Evolutionary conservation across 192 early-diverging fungal species (phyloP).

Genomic region (Podila clonocystis): DNA sequence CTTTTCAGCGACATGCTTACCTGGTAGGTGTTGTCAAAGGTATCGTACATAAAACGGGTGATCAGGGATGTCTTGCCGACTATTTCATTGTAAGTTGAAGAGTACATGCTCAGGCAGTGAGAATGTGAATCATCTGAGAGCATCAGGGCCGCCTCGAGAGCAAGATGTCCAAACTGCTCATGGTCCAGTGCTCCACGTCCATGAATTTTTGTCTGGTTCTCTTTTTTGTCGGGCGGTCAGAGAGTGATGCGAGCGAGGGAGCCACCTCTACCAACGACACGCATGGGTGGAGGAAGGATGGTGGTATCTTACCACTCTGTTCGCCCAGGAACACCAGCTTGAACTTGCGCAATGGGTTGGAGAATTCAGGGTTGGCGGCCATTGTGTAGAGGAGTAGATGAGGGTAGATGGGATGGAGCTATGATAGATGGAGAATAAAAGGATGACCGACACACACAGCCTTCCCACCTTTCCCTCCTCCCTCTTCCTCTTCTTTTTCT

Average conservation of each 20-base stretch:
- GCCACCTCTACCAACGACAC: background rate
- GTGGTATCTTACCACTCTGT: constrained; percentile 85
- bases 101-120: background rate
- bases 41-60: constrained; percentile 99
- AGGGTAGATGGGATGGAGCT: background rate
- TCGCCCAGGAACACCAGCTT: constrained; percentile 99
- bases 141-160: background rate
- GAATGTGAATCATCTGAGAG: constrained; percentile 5
- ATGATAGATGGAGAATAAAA: constrained; percentile 2
- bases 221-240: background rate
- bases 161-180: constrained; percentile 4
- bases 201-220: too few species aligned
- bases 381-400: constrained; percentile 3
- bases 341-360: constrained; percentile 86
- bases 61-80: constrained; percentile 99
- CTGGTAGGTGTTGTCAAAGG: constrained; percentile 99
- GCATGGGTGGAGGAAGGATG: background rate
- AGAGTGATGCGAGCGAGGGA: background rate
- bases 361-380: constrained; percentile 54
- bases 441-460: too few species aligned
- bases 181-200: constrained; percentile 5
- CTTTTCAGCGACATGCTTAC: constrained; percentile 30
- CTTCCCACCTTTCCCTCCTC: too few species aligned
- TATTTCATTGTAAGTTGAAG: constrained; percentile 29
- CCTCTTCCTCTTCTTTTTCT: too few species aligned